Base-by-base conservation (phyloP, 345 rosid species). In the Heritiera littoralis region DNA sequence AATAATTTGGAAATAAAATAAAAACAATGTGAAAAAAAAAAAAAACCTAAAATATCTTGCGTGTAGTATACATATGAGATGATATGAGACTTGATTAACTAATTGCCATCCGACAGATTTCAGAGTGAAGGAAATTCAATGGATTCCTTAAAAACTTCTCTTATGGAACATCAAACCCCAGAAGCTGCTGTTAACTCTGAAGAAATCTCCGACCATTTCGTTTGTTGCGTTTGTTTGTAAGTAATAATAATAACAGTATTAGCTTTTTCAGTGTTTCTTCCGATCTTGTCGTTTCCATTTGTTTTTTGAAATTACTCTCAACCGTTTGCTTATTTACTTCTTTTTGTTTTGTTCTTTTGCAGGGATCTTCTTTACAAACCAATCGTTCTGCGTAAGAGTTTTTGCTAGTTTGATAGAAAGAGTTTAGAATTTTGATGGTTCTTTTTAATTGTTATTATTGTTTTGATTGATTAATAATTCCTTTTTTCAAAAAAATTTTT, bases 281-380 rank as follows among this genome's bases (percentile, higher is more conserved):
- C 30, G 13, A 43, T 32, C 23, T 61, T 32, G 5, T n/a, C 52
- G 32, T 12, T 23, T 69, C 15, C 51, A 3, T 12, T 23, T 18
- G 8, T 45, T 69, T 6, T 23, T 12, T 8, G 18, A 69, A 46
- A 46, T 3, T 52, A 2, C 20, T 7, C 48, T 0, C 38, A 2
- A 10, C 1, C 66, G 51, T 48, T 72, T 40, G 48, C 38, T 66
- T 41, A 6, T 75, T 28, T 54, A 28, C 20, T 41, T 70, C 9
- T 12, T 43, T 69, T 46, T 61, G 4, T 40, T 35, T 72, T 58
- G 49, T 65, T 74, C 17, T 64, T 74, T 69, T 81, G 80, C 93
- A 95, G 98, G 92, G 98, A 93, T 52, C 97, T 95, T 85, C 86
- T 95, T 43, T 89, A 88, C 90, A 95, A 93, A 85, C 98, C 98